A percentile compares a stretch with the other conserved stretches of the same genome.
Evolutionary conservation across 139 green algal genomes (phyloP).

Genomic region (Pseudopediastrum boryanum): DNA sequence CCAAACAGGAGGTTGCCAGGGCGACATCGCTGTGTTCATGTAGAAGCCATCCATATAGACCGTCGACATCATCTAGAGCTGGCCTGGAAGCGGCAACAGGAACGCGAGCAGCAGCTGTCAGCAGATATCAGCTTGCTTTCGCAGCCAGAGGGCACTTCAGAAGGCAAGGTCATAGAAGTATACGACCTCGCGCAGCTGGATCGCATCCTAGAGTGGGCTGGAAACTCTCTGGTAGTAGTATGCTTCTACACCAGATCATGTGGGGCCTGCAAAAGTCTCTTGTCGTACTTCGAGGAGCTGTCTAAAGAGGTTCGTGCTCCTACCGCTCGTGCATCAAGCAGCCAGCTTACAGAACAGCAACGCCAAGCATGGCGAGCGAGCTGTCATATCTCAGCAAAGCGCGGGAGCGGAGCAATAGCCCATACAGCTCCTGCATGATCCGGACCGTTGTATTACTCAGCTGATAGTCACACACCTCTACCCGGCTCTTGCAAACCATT

Average conservation of each 20-base stretch:
- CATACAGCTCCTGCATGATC: no score
- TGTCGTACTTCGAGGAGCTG: slow-evolving; percentile 19
- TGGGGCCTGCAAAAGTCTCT: slow-evolving; percentile 24
- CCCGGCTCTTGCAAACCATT: no score
- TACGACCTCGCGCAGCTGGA: slow-evolving; percentile 36
- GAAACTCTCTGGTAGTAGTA: slow-evolving; percentile 23
- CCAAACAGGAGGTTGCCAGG: no score
- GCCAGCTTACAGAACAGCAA: no score
- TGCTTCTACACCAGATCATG: slow-evolving; percentile 33
- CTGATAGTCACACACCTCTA: no score
- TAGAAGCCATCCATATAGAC: slow-evolving; percentile 32
- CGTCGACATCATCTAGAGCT: slow-evolving; percentile 27
- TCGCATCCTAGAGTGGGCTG: slow-evolving; percentile 23
- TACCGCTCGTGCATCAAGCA: no score
- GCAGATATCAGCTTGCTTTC: background rate
- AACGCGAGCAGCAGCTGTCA: slow-evolving; percentile 1
- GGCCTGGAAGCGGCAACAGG: slow-evolving; percentile 34
- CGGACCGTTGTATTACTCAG: no score
- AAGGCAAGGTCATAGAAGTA: background rate
- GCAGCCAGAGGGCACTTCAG: background rate
- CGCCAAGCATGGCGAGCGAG: no score
- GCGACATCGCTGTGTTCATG: background rate
- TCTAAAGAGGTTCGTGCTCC: slow-evolving; percentile 20
- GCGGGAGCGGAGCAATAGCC: no score
- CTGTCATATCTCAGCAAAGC: no score